These are phyloP conservation scores for Astrocystis sublimbata DNA, from an alignment of 495 filamentous ascomycete genomes.

Conservation along the genomic window DNA sequence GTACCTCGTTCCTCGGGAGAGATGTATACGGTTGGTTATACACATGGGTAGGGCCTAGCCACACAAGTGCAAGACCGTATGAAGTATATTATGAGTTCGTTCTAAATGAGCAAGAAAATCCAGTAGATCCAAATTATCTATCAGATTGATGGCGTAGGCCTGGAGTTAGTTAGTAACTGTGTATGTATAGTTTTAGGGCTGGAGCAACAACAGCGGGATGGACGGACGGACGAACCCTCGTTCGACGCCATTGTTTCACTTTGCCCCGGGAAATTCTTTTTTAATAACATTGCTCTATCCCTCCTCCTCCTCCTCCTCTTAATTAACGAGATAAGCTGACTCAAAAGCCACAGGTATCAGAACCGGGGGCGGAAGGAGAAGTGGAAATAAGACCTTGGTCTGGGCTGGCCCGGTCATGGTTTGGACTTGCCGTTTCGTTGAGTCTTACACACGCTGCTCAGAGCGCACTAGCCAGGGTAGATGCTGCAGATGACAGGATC, in stretches of 20 bases:
- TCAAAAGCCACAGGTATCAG: not conserved
- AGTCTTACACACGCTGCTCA: not conserved
- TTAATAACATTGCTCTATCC: too few species aligned
- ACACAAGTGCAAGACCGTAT: not conserved
- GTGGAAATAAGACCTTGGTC: not conserved
- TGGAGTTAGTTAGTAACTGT: not conserved
- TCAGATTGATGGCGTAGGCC: not conserved
- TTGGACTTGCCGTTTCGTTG: slow-evolving; percentile 2
- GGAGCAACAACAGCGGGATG: too few species aligned
- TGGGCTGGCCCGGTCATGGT: not conserved
- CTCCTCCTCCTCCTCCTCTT: not conserved
- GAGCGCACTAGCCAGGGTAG: not conserved
- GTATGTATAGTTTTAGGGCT: not conserved
- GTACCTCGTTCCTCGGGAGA: too few species aligned
- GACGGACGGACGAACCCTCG: slow-evolving; percentile 2
- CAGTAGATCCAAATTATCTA: too few species aligned
- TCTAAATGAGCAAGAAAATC: not conserved
- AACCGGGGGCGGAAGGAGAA: not conserved
- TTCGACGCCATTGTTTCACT: slow-evolving; percentile 10
- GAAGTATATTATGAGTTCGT: not conserved
- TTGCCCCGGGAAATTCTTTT: not conserved
- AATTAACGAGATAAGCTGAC: slow-evolving; percentile 7
- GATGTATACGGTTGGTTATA: not conserved
- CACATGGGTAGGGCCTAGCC: not conserved
- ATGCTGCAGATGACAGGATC: not conserved